Conservation (phyloP, 805 yeast genomes). For the Cyberlindnera meyerae region DNA sequence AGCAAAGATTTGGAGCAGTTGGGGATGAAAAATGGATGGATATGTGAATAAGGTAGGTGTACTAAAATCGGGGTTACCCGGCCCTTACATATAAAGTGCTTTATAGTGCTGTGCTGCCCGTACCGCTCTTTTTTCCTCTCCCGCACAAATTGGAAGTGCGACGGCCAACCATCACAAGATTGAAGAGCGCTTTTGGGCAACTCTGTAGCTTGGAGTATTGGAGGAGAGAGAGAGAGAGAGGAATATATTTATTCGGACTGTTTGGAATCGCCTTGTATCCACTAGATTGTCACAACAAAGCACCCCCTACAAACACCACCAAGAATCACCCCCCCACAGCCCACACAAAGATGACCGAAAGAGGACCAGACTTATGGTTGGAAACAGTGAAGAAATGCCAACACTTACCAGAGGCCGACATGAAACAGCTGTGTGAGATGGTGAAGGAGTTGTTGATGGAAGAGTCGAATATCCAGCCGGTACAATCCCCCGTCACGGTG, state of each 20-base stretch:
- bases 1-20: constrained; percentile 4
- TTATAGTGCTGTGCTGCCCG: too few species aligned
- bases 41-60: not conserved
- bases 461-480: constrained; percentile 92
- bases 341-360: constrained; percentile 43
- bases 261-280: too few species aligned
- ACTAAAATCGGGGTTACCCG: too few species aligned
- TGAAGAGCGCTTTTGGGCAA: too few species aligned
- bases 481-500: constrained; percentile 87
- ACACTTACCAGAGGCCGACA: constrained; percentile 83
- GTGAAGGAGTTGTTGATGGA: constrained; percentile 95
- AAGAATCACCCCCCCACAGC: not conserved
- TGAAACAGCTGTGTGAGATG: constrained; percentile 94
- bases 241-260: too few species aligned
- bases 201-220: too few species aligned
- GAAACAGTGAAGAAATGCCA: constrained; percentile 90
- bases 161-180: too few species aligned
- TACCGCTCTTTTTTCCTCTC: too few species aligned
- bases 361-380: constrained; percentile 96
- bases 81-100: too few species aligned
- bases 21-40: constrained; percentile 15
- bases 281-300: too few species aligned
- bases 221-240: too few species aligned
- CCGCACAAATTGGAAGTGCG: too few species aligned
- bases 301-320: not conserved